These are phyloP conservation scores for Nelumbo lutea DNA, from an alignment of 164 flowering plant species.

Conservation along the genomic window DNA sequence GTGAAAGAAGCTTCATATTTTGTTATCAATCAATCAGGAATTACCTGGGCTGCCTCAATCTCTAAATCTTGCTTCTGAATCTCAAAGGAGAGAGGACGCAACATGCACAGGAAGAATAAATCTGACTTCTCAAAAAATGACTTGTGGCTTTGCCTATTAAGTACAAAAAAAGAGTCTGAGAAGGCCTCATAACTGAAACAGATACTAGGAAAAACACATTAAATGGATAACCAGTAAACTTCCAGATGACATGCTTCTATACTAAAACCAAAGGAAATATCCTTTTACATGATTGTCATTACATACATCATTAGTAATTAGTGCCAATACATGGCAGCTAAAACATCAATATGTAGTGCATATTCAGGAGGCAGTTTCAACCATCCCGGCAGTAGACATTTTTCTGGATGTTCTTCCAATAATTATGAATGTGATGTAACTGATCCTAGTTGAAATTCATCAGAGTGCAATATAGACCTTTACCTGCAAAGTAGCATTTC, in stretches of 20 bases:
- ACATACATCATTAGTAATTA: background rate
- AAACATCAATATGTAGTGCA: background rate
- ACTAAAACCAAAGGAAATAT: background rate
- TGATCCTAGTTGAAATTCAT: too few species aligned
- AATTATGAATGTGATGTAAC: too few species aligned
- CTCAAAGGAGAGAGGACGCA: conserved; percentile 46
- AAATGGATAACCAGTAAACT: background rate
- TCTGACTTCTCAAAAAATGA: conserved; percentile 66
- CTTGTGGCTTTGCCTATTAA: conserved; percentile 54
- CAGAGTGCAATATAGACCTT: too few species aligned
- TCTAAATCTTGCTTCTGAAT: conserved; percentile 62
- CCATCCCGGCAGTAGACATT: too few species aligned
- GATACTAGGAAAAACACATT: background rate
- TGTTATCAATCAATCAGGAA: background rate
- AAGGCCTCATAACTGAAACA: background rate
- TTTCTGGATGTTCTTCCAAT: too few species aligned
- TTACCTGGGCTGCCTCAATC: conserved; percentile 67
- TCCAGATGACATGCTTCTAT: background rate
- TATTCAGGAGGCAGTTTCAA: background rate
- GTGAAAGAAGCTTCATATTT: background rate
- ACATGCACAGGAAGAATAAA: conserved; percentile 66
- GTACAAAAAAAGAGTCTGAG: background rate
- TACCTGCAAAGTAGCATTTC: too few species aligned
- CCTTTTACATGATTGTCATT: background rate
- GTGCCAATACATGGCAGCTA: background rate